Evolutionary conservation across 495 filamentous ascomycete species (phyloP).

Genomic region (Clohesyomyces aquaticus): DNA sequence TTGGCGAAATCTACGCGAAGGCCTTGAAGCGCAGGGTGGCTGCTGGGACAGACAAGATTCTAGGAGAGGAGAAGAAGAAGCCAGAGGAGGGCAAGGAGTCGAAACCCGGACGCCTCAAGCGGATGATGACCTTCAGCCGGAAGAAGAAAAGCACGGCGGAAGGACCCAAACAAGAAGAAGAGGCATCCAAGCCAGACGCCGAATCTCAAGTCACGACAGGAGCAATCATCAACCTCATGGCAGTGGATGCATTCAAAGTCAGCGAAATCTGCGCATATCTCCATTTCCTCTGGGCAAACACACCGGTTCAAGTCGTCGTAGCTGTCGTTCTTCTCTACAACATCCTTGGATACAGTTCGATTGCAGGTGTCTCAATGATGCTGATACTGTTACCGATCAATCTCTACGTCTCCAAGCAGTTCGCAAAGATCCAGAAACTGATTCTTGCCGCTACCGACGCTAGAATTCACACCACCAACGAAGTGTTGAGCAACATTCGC

Average conservation of each 20-base stretch:
- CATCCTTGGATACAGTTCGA: conserved; percentile 88
- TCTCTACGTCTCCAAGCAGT: conserved; percentile 78
- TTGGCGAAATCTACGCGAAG: conserved; percentile 98
- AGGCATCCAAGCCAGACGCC: conserved; percentile 49
- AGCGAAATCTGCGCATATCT: conserved; percentile 90
- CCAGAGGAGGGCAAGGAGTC: conserved; percentile 41
- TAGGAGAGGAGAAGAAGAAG: conserved; percentile 58
- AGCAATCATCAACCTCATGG: conserved; percentile 98
- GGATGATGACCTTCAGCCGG: conserved; percentile 58
- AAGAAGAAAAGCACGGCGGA: conserved; percentile 62
- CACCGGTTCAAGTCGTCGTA: conserved; percentile 80
- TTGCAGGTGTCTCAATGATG: conserved; percentile 95
- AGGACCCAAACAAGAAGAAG: conserved; percentile 44
- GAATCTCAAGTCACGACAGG: conserved; percentile 86
- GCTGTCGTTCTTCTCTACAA: conserved; percentile 77
- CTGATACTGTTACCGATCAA: conserved; percentile 85
- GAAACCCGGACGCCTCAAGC: conserved; percentile 55
- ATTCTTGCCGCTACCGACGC: conserved; percentile 96
- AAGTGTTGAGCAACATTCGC: conserved; percentile 94
- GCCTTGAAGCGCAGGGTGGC: conserved; percentile 90
- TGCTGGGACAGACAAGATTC: conserved; percentile 68
- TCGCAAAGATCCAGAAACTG: conserved; percentile 79
- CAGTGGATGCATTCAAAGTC: conserved; percentile 98
- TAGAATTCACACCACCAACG: conserved; percentile 94
- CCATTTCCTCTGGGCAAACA: conserved; percentile 84